Evolutionary conservation across 768 basidiomycete species (phyloP).

Genomic region (Hortiboletus flavorubellus): DNA sequence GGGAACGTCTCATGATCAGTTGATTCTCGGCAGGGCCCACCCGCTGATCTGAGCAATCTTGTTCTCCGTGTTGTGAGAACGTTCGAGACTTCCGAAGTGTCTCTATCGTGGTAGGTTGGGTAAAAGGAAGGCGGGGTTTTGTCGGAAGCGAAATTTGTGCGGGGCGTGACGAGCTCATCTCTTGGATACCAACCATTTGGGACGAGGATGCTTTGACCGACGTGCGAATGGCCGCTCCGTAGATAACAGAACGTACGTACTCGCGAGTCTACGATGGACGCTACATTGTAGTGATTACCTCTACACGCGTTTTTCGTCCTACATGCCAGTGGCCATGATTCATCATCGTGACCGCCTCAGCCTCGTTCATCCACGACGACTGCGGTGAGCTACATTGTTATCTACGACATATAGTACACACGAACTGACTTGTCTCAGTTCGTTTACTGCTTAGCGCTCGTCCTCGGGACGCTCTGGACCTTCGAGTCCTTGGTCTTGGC

Average conservation of each 20-base stretch:
- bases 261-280: no score
- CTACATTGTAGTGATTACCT: no score
- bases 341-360: no score
- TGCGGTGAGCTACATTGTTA: no score
- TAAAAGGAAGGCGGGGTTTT: neutral
- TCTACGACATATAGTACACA: no score
- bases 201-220: neutral
- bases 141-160: slow-evolving; percentile 10
- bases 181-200: neutral
- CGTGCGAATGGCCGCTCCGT: neutral
- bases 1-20: neutral
- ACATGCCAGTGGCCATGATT: no score
- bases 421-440: no score
- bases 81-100: neutral
- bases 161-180: neutral
- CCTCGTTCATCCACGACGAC: no score
- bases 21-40: neutral
- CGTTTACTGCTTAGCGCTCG: no score
- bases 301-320: no score
- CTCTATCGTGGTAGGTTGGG: neutral
- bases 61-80: neutral
- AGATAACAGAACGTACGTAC: no score
- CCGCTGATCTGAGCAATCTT: neutral
- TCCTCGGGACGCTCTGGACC: no score
- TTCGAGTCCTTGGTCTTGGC: neutral